phyloP scores from a whole-genome alignment of 2,329 filamentous ascomycete species.

The Aspergillus aculeatinus region DNA sequence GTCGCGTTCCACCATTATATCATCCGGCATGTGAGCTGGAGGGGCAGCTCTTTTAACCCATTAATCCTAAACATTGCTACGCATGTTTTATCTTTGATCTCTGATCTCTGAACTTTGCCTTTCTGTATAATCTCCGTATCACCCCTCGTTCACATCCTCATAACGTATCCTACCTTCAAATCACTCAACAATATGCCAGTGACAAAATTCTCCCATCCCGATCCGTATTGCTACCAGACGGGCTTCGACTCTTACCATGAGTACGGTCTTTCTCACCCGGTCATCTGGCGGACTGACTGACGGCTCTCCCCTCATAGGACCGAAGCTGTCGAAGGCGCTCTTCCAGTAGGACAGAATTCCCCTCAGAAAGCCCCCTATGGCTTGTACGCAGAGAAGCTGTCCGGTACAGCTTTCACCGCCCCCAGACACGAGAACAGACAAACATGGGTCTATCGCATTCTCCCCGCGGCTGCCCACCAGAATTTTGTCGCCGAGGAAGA shows the following conservation, averaged over 20 bases:
- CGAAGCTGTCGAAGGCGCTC: conserved; percentile 71
- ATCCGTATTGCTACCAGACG: conserved; percentile 74
- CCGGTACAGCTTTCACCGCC: conserved; percentile 69
- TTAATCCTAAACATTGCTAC: no score
- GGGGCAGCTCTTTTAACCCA: neutral
- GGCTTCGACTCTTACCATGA: conserved; percentile 77
- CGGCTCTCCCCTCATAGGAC: conserved; percentile 52
- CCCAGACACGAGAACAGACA: conserved; percentile 68
- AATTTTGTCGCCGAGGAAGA: conserved; percentile 48
- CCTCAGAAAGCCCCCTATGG: conserved; percentile 77
- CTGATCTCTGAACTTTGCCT: no score
- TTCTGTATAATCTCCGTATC: neutral
- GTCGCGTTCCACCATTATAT: neutral
- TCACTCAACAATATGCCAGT: conserved; percentile 55
- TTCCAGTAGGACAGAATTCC: conserved; percentile 75
- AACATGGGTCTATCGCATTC: conserved; percentile 70
- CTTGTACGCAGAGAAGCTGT: conserved; percentile 78
- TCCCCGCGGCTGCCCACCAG: conserved; percentile 62
- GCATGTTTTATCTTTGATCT: neutral
- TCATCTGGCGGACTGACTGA: neutral
- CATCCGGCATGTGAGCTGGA: neutral
- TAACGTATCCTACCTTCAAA: neutral
- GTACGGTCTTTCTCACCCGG: conserved; percentile 48
- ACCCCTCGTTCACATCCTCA: neutral
- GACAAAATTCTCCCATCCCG: conserved; percentile 61